These are phyloP conservation scores for Microsporum ferrugineum DNA, from an alignment of 2,329 filamentous ascomycete species.

Conservation along the genomic window DNA sequence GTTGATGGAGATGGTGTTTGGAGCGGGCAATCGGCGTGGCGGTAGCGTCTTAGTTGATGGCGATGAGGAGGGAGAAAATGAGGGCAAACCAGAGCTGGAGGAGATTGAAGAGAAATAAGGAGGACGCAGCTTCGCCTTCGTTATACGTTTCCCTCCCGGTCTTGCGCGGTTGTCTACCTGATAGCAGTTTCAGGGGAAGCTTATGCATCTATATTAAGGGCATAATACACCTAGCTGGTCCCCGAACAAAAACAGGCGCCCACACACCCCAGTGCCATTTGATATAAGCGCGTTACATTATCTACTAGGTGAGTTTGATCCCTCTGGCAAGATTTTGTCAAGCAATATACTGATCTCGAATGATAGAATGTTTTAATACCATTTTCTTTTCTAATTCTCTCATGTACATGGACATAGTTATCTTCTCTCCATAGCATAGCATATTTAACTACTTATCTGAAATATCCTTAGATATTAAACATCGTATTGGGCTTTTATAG, in stretches of 20 bases:
- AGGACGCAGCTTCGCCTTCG: not conserved
- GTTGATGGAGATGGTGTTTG: conserved; percentile 69
- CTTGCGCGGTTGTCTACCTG: not conserved
- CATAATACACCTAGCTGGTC: no score
- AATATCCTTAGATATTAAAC: not conserved
- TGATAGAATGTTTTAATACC: no score
- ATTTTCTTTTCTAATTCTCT: not conserved
- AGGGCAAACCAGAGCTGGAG: conserved; percentile 3
- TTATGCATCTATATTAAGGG: no score
- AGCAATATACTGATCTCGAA: no score
- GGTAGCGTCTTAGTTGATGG: not conserved
- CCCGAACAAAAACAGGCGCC: no score
- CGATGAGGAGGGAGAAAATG: not conserved
- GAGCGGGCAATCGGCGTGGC: conserved; percentile 28
- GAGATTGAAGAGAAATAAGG: conserved; percentile 8
- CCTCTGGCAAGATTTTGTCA: not conserved
- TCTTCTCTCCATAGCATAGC: not conserved
- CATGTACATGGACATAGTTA: not conserved
- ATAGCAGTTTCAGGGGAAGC: no score
- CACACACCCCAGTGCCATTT: not conserved
- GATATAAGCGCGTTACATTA: not conserved
- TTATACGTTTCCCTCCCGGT: not conserved
- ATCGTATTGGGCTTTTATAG: no score
- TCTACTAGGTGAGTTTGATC: not conserved
- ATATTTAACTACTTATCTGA: not conserved